Evolutionary conservation across 2,329 filamentous ascomycete species (phyloP), one percentile per base, ranked within the genome.

Genomic region (Penicillium sp.): DNA sequence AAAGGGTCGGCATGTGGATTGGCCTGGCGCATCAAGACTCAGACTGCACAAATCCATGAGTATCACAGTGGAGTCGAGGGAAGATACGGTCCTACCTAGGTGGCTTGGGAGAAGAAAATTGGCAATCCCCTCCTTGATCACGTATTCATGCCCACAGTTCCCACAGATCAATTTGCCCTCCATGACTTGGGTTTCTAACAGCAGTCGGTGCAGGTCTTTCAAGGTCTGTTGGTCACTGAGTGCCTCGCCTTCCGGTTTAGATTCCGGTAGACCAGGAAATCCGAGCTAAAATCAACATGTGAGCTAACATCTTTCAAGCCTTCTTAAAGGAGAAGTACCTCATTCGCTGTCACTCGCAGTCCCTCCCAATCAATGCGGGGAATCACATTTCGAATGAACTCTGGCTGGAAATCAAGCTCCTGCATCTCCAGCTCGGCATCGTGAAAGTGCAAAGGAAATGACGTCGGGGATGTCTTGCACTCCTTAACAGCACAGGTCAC

Each of bases 81-180:
- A 39, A 33, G 27, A 49, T 6, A 19, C 3, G 57, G 5, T 16
- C 69, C 49, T 55, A 78, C 76, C 95, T 75, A 99, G 78, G 79
- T 99, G 95, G 68, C 90, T 95, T 13, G 95, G 95, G 65, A 99
- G 78, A 71, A 99, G 78, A 70, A 99, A 99, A 76, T 98, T 98
- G 58, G 92, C 91, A 74, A 98, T 96, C 5, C 95, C 95, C 77
- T 99, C 93, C 73, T 95, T 93, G 61, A 99, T 88, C 57, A 87
- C 87, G 76, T 98, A 99, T 79, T 96, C 91, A 73, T 98, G 93
- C 48, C 90, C 91, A 72, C 95, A 99, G 75, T 90, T 90, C 48
- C 86, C 92, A 74, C 95, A 99, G 5, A 93, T 90, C 63, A 99
- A 82, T 76, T 90, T 93, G 3, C 95, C 95, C 76, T 93, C 90